Evolutionary conservation across 2,329 filamentous ascomycete genomes (phyloP), one percentile per base, ranked within the genome.

Genomic region (Botrytis medusae): DNA sequence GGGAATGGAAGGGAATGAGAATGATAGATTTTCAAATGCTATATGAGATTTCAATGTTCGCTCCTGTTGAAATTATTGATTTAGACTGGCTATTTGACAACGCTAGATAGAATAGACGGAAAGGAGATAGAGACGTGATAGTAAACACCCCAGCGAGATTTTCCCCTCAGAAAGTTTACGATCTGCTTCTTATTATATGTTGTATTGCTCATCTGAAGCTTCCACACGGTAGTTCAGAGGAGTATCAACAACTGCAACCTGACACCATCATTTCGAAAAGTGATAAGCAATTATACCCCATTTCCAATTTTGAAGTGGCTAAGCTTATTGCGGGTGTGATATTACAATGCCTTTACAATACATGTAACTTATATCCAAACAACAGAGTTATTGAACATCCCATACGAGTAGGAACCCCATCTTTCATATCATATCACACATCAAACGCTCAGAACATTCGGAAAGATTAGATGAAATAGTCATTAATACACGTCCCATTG

Each of bases 401-500:
- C 2, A 8, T 29, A 18, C 6, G 25, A n/a, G 22, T 42, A n/a
- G 59, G 16, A 54, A 29, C 12, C 51, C 51, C 14, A 54, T 29
- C 4, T 54, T 54, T 16, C 25, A 60, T n/a, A 40, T 40, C 46
- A 54, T 1, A 40, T 54, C 34, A 57, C 34, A 32, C 44, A 18
- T 42, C 25, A 42, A 42, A 29, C 1, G 14, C 60, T 42, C 14
- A 40, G 14, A 25, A 12, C 29, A 42, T 5, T 60, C 25, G 37
- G 9, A 37, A 37, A 37, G 37, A 37, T 1, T 8, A 22, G 22
- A 40, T 16, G 34, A 61, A 68, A 54, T 40, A 40, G 18, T 68
- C 48, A 57, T 57, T 57, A 57, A 57, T 57, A 57, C 65, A 57
- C 44, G 22, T 68, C 34, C 48, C 64, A 57, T 68, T 68, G 57